These are phyloP conservation scores for Sporodiniella umbellata DNA, from an alignment of 371 early-diverging fungal species.

Conservation along the genomic window DNA sequence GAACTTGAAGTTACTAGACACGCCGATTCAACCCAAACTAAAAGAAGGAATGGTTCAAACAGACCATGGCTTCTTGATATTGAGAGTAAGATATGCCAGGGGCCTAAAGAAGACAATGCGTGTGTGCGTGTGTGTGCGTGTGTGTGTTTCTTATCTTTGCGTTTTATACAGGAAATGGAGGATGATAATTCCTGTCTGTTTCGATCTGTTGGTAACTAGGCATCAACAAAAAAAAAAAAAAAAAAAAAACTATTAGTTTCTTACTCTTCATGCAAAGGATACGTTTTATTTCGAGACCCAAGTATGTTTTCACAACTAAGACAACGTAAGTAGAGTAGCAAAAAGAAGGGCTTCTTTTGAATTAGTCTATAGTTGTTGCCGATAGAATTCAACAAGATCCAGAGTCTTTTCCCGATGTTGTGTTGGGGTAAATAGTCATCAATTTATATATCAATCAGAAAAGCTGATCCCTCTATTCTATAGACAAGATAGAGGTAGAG, in stretches of 20 bases:
- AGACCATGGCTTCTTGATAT: constrained; percentile 4
- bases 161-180: constrained; percentile 42
- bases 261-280: constrained; percentile 4
- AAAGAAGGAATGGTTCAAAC: constrained; percentile 12
- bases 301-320: constrained; percentile 25
- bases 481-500: constrained; percentile 19
- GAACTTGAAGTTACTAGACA: constrained; percentile 19
- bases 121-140: no score
- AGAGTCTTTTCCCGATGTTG: constrained; percentile 23
- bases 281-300: constrained; percentile 33
- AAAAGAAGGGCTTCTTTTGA: no score
- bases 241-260: background rate
- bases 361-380: constrained; percentile 18
- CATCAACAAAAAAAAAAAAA: no score
- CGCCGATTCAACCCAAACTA: background rate
- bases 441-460: background rate
- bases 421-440: constrained; percentile 7
- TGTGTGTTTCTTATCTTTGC: no score
- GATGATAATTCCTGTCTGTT: constrained; percentile 60
- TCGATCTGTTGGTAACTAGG: constrained; percentile 48
- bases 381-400: constrained; percentile 12
- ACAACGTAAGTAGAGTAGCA: no score
- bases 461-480: constrained; percentile 1
- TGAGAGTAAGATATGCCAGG: constrained; percentile 8
- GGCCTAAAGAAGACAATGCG: no score